Percentiles rank a stretch among this genome's conserved stretches.
Conservation (phyloP, 2,329 filamentous ascomycete genomes). For the Talaromyces sp. region DNA sequence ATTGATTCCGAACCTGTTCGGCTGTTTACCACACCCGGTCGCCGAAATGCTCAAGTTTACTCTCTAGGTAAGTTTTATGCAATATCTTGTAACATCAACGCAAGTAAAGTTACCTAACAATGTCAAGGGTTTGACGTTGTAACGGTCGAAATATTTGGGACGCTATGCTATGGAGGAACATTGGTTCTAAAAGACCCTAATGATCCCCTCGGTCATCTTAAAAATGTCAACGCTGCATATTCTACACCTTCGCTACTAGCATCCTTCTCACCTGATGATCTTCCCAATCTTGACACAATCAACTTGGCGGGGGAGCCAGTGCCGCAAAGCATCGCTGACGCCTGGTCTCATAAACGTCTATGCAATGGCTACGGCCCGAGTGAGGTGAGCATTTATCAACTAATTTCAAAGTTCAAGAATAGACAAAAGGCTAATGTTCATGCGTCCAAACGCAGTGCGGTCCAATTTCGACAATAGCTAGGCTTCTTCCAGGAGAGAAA, state of each 20-base stretch:
- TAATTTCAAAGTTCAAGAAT: neutral
- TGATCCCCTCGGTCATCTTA: conserved; percentile 33
- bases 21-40: conserved; percentile 18
- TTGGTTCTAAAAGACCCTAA: conserved; percentile 17
- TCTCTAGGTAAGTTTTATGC: conserved; percentile 22
- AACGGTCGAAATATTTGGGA: conserved; percentile 41
- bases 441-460: conserved; percentile 26
- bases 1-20: neutral
- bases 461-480: too few species aligned
- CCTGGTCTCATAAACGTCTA: conserved; percentile 32
- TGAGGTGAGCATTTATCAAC: conserved; percentile 23
- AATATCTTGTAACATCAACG: too few species aligned
- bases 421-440: conserved; percentile 36
- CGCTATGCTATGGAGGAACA: conserved; percentile 34
- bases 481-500: too few species aligned
- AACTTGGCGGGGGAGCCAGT: conserved; percentile 42
- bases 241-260: conserved; percentile 41
- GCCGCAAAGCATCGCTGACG: conserved; percentile 31
- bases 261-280: conserved; percentile 32
- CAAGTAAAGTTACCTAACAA: too few species aligned
- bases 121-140: conserved; percentile 39
- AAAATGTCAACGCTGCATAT: conserved; percentile 30
- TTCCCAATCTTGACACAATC: conserved; percentile 25
- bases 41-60: conserved; percentile 38
- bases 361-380: conserved; percentile 49